Evolutionary conservation across 2,329 filamentous ascomycete genomes (phyloP), one percentile per base, ranked within the genome.

Genomic region (Ceratocystis huliohia): DNA sequence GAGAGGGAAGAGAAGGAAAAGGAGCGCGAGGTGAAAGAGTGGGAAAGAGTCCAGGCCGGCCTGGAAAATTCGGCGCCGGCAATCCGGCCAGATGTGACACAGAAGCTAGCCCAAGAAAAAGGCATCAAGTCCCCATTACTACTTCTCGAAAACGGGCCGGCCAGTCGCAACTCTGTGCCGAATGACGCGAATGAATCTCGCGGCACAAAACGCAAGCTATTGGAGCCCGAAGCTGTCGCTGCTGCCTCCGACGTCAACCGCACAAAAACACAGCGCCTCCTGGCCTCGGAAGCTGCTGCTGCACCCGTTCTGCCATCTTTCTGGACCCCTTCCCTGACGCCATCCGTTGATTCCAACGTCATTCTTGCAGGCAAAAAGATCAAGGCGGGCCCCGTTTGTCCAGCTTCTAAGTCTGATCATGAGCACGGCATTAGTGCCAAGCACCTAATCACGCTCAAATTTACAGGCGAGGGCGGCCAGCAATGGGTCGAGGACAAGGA

Each of bases 301-400:
- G 89, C 88, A 75, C 82, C 84, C 0, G 81, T 82, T 17, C 77
- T 96, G 0, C 89, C 91, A 0, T 95, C 91, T 0, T 97, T 97
- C 77, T 97, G 93, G 94, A 88, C 93, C 0, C 93, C 91, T 0
- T 89, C 88, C 0, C 82, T 93, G 67, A 95, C 89, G 0, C 91
- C 91, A 13, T 75, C 76, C 50, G 74, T 74, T 44, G 72, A 75
- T 61, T 71, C 74, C 65, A 73, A 79, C 62, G 78, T 80, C 64
- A 78, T 85, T 64, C 79, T 85, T 72, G 76, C 81, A 5, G 76
- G 82, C 48, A 86, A 84, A 73, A 82, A 84, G 65, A 73, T 77
- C 63, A 95, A 94, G 73, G 77, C 82, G 30, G 79, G 80, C 4
- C 90, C 91, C 0, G 79, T 88, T 1, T 97, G 92, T 71, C 92